These are phyloP conservation scores for Blumeria graminis DNA, from an alignment of 2,329 filamentous ascomycete species.

Conservation along the genomic window DNA sequence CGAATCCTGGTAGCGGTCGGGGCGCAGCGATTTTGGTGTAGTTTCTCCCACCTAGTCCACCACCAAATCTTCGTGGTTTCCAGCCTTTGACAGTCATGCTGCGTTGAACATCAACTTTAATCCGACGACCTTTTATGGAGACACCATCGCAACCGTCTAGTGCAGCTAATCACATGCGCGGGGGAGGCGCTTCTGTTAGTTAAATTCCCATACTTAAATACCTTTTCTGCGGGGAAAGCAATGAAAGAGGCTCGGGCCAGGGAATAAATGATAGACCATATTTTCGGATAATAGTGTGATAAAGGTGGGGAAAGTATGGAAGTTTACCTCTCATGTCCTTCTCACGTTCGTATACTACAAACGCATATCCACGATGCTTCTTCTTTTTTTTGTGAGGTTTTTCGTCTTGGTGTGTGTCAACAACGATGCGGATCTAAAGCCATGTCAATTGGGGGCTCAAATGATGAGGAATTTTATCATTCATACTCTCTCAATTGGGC, in stretches of 20 bases:
- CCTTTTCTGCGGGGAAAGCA: slow-evolving; percentile 16
- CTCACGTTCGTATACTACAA: slow-evolving; percentile 90
- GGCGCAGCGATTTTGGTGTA: slow-evolving; percentile 66
- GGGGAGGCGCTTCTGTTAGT: slow-evolving; percentile 44
- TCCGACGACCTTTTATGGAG: slow-evolving; percentile 72
- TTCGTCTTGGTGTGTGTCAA: slow-evolving; percentile 44
- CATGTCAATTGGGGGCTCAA: not conserved
- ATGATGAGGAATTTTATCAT: not conserved
- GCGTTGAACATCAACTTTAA: slow-evolving; percentile 89
- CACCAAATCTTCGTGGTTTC: slow-evolving; percentile 77
- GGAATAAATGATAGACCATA: slow-evolving; percentile 16
- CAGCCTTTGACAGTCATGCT: slow-evolving; percentile 84
- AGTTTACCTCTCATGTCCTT: slow-evolving; percentile 96
- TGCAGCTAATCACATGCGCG: slow-evolving; percentile 50
- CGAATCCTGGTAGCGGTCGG: slow-evolving; percentile 38
- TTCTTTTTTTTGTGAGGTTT: slow-evolving; percentile 59
- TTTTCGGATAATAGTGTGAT: slow-evolving; percentile 7
- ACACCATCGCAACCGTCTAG: slow-evolving; percentile 69
- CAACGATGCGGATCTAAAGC: slow-evolving; percentile 60
- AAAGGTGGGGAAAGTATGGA: slow-evolving; percentile 18
- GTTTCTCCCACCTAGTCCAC: slow-evolving; percentile 72
- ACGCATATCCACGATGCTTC: slow-evolving; percentile 74
- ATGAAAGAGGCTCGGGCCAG: slow-evolving; percentile 16
- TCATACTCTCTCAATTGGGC: slow-evolving; percentile 67
- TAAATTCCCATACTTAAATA: slow-evolving; percentile 30